Evolutionary conservation across 2,329 filamentous ascomycete genomes (phyloP), one percentile per base, ranked within the genome.

Genomic region (Neonectria neomacrospora): DNA sequence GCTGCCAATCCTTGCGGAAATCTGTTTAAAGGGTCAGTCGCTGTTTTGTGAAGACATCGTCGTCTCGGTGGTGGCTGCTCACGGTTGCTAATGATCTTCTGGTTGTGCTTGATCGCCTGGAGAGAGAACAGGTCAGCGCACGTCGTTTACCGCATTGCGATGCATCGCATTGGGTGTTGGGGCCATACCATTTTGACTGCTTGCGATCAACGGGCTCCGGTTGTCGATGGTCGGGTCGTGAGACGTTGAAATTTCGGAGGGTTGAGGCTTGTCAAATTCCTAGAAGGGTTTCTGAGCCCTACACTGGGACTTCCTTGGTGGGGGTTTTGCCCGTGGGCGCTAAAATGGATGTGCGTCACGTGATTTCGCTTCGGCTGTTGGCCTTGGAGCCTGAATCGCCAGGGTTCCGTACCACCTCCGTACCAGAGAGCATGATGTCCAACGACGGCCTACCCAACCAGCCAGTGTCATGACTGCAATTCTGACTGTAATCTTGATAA

Each of bases 1-100:
- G 93, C 86, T 98, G 94, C 96, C 96, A 99, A 89, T 99, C 94
- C 93, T 97, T 97, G 87, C 93, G 94, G 93, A 97, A 97, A 83
- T 97, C 92, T 96, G 79, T 74, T 59, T 60, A 54, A 67, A 70
- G 64, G 67, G 76, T 82, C 76, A 84, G 83, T 80, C 75, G 75
- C 75, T 68, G 59, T 64, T 64, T 61, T 72, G 66, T 63, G 48
- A 64, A 52, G 63, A 65, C 62, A 69, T 72, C 67, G 73, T 75
- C 73, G 73, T 57, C 71, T 73, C 65, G 69, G 67, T 65, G 66
- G 60, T 69, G 73, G 68, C 68, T 76, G 79, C 91, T 87, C 86
- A 93, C 91, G 94, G 90, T 96, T 97, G 90, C 95, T 92, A 82
- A 92, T 91, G 84, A 97, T 91, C 88, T 95, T 92, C 88, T 97